Conservation (phyloP, 768 basidiomycete genomes). For the Lactarius sp. region DNA sequence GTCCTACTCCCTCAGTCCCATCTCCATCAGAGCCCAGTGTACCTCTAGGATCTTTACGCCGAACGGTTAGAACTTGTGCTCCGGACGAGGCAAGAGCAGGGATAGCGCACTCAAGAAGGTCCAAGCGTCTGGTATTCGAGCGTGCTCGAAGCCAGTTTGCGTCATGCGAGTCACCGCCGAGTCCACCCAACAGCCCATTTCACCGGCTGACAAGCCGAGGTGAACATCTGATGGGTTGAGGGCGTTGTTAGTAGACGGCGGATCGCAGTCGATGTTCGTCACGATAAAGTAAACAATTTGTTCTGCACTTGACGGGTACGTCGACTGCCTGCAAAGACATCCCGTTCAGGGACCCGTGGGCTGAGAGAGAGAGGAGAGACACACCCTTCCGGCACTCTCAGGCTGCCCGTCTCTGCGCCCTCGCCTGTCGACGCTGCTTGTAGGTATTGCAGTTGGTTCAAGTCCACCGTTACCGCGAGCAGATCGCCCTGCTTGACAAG, state of each 20-base stretch:
- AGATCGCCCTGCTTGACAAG: conserved; percentile 73
- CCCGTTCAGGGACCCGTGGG: background rate
- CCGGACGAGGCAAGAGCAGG: background rate
- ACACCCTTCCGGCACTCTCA: conserved; percentile 9
- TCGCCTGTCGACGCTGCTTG: conserved; percentile 7
- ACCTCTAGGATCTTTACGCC: background rate
- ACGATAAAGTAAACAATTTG: conserved; percentile 71
- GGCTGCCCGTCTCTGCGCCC: conserved; percentile 1
- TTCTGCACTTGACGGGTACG: conserved; percentile 30
- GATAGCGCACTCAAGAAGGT: conserved; percentile 47
- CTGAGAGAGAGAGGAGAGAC: background rate
- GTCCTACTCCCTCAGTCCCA: background rate
- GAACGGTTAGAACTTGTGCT: background rate
- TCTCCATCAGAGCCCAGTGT: background rate
- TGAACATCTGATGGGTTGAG: conserved; percentile 41
- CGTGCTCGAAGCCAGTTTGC: conserved; percentile 74
- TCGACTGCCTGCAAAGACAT: conserved; percentile 5
- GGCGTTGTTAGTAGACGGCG: conserved; percentile 37
- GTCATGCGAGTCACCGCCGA: conserved; percentile 64
- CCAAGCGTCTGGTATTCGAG: conserved; percentile 49
- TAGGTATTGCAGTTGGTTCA: conserved; percentile 36
- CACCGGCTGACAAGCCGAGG: conserved; percentile 53
- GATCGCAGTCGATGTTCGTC: conserved; percentile 67
- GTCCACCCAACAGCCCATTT: conserved; percentile 86
- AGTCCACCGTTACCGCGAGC: conserved; percentile 58